These are phyloP conservation scores for Cladophialophora bantiana DNA, from an alignment of 2,329 filamentous ascomycete species.

Conservation along the genomic window DNA sequence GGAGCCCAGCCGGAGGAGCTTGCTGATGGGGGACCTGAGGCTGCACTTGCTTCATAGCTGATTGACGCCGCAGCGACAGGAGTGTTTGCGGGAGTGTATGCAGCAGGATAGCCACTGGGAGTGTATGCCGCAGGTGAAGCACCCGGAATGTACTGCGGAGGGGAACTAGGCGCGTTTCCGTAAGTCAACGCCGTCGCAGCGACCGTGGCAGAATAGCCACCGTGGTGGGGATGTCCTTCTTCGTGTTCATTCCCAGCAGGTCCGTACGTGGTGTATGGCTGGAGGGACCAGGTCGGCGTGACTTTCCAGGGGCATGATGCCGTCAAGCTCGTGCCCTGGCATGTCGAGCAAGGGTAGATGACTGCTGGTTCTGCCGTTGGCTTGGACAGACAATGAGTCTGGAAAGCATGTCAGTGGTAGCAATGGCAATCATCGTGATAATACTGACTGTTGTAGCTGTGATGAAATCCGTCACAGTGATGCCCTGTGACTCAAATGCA, in stretches of 20 bases:
- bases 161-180: neutral
- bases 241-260: neutral
- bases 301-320: constrained; percentile 9
- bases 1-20: neutral
- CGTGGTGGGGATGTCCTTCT: neutral
- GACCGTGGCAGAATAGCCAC: neutral
- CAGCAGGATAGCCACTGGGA: neutral
- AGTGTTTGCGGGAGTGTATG: neutral
- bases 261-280: constrained; percentile 10
- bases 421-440: neutral
- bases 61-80: neutral
- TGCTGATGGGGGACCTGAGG: neutral
- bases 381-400: constrained; percentile 1
- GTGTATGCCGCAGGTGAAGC: neutral
- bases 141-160: neutral
- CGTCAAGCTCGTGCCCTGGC: constrained; percentile 6
- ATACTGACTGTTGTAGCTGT: constrained; percentile 6
- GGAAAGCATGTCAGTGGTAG: neutral
- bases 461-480: constrained; percentile 2
- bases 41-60: neutral
- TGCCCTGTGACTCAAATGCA: constrained; percentile 1
- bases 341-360: constrained; percentile 10
- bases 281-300: neutral
- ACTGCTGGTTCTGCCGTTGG: neutral
- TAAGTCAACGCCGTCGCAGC: neutral